Percentiles rank a stretch among this genome's conserved stretches.
Conservation (phyloP, 1,284 basidiomycete genomes). For the Calocybe gambosa region DNA sequence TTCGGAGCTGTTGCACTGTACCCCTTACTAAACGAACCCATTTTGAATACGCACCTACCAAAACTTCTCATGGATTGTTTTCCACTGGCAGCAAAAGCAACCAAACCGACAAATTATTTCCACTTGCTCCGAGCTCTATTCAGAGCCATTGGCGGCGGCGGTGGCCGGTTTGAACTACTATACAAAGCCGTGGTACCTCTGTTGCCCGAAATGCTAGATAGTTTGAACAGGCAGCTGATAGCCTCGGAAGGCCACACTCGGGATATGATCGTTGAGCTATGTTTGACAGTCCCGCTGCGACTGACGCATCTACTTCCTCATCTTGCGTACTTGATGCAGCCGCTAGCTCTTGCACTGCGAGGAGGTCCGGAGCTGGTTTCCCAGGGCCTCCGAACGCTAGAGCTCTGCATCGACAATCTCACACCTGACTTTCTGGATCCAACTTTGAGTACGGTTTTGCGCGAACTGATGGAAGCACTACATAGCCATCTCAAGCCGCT, state of each 20-base stretch:
- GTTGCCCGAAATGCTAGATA: slow-evolving; percentile 95
- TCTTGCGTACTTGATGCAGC: slow-evolving; percentile 95
- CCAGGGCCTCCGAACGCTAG: slow-evolving; percentile 94
- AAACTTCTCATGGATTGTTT: slow-evolving; percentile 98
- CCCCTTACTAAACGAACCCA: slow-evolving; percentile 81
- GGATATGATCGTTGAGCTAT: slow-evolving; percentile 96
- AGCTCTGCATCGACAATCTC: slow-evolving; percentile 99
- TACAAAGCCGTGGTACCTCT: slow-evolving; percentile 98
- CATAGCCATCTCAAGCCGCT: slow-evolving; percentile 88
- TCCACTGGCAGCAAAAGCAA: slow-evolving; percentile 86
- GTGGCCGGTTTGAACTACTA: slow-evolving; percentile 89
- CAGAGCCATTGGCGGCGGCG: slow-evolving; percentile 92
- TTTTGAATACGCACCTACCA: slow-evolving; percentile 88
- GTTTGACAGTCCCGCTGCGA: slow-evolving; percentile 93
- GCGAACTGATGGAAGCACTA: slow-evolving; percentile 93
- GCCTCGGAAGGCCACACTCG: slow-evolving; percentile 72
- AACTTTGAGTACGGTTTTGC: slow-evolving; percentile 86
- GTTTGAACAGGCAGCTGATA: slow-evolving; percentile 85
- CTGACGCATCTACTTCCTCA: slow-evolving; percentile 95
- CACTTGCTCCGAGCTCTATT: slow-evolving; percentile 93
- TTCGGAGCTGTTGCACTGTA: slow-evolving; percentile 86
- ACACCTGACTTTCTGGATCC: slow-evolving; percentile 99
- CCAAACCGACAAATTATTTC: slow-evolving; percentile 91
- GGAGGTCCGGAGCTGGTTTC: slow-evolving; percentile 88
- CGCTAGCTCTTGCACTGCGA: slow-evolving; percentile 87